Evolutionary conservation across 176 grass and related monocot species (phyloP).

Genomic region (Phoenix roebelenii): DNA sequence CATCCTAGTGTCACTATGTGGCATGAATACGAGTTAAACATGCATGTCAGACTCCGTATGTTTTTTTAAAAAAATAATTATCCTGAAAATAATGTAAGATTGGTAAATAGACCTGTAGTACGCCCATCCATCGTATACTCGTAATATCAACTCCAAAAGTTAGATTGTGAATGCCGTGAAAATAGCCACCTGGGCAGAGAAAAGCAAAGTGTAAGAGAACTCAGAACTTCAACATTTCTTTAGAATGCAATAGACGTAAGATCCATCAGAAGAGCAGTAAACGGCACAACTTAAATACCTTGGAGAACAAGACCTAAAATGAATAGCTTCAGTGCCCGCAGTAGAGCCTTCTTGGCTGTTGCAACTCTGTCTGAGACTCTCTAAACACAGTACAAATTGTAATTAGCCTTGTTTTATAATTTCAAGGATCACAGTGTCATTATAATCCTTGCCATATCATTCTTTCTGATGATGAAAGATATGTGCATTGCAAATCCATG

Average conservation of each 20-base stretch:
- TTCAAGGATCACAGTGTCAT: no score
- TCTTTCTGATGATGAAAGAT: no score
- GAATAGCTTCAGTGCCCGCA: conserved; percentile 57
- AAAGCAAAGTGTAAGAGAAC: neutral
- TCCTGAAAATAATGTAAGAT: neutral
- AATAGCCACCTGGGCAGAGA: conserved; percentile 53
- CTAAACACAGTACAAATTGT: conserved; percentile 13
- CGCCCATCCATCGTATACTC: conserved; percentile 53
- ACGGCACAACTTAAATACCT: conserved; percentile 37
- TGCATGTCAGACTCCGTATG: no score
- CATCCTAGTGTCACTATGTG: no score
- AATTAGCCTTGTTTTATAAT: neutral
- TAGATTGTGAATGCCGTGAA: conserved; percentile 44
- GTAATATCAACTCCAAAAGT: conserved; percentile 53
- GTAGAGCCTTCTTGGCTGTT: conserved; percentile 45
- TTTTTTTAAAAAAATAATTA: neutral
- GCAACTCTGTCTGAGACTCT: conserved; percentile 32
- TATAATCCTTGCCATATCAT: no score
- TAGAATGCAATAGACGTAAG: no score
- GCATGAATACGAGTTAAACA: no score
- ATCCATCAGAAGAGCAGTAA: neutral
- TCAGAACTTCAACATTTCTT: no score
- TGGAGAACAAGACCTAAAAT: conserved; percentile 60
- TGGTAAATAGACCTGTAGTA: conserved; percentile 47
- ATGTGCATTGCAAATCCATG: no score